Evolutionary conservation across 2,329 filamentous ascomycete genomes (phyloP), one percentile per base, ranked within the genome.

Genomic region (Aureobasidium sp.): DNA sequence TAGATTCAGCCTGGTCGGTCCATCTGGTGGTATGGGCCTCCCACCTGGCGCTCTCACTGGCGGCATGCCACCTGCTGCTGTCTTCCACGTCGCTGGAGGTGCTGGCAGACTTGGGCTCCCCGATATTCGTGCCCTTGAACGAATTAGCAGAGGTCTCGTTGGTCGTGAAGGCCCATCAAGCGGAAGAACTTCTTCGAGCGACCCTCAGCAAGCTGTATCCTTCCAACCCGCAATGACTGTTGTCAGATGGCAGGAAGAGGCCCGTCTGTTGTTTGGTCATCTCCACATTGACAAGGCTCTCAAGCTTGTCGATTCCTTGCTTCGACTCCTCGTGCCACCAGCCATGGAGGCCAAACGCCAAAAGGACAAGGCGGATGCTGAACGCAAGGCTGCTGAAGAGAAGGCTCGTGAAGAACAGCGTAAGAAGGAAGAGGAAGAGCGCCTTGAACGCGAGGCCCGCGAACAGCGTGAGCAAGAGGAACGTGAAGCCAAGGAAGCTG

Each of bases 241-340:
- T 53, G 77, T 79, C 50, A 84, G 93, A 57, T 98, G 94, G 85
- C 81, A 87, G 64, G 89, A 96, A 64, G 94, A 97, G 68, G 85
- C 90, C 7, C 84, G 85, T 58, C 83, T 98, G 67, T 77, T 97
- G 0, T 97, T 93, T 68, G 86, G 87, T 22, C 70, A 75, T 19
- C 76, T 72, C 44, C 79, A 84, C 49, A 66, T 79, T 3, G 90
- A 95, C 44, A 86, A 86, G 64, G 79, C 83, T 2, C 75, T 79
- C 56, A 80, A 80, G 50, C 75, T 95, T 14, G 71, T 84, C 58
- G 84, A 80, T 59, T 78, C 81, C 2, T 79, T 98, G 22, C 74
- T 89, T 35, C 83, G 81, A 39, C 71, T 83, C 35, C 79, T 98
- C 57, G 84, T 91, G 2, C 93, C 93, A 35, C 84, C 87, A 19